Evolutionary conservation across 768 basidiomycete species (phyloP), one percentile per base, ranked within the genome.

Genomic region (Russula sp.): DNA sequence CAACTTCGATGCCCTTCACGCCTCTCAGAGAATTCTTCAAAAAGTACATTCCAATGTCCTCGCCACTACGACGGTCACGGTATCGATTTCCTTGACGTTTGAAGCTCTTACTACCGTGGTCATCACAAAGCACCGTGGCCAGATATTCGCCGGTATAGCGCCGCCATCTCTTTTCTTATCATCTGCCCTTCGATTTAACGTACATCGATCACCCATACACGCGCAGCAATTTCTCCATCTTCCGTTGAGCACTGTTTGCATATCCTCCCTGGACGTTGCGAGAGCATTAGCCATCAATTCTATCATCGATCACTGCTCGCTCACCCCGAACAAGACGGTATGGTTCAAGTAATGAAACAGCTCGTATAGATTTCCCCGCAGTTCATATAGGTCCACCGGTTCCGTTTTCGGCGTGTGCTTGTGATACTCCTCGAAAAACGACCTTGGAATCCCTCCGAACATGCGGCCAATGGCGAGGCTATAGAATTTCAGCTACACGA

Each of bases 341-440:
- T 92, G 90, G 66, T 92, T 92, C 65, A 91, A 73, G 68, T 90
- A 90, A 71, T 92, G 90, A 64, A 87, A 92, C 34, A 91, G 72
- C 70, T 89, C 83, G 66, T 92, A 91, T 11, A 91, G 72, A 53
- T 86, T 81, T 36, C 73, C 79, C 35, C 90, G 80, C 36, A 83
- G 75, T 32, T 78, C 76, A 68, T 88, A 90, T 67, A 90, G 79
- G 3, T 80, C 78, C 7, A 76, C 77, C 10, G 89, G 89, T 39
- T 86, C 79, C 1, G 84, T 77, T 70, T 85, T 89, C 0, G 86
- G 84, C 32, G 78, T 73, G 65, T 83, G 62, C 55, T 82, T 65
- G 65, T 90, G 85, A 66, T 92, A 92, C n/a, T 80, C 79, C 29
- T 75, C 72, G 68, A 82, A 88, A 72, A 91, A 91, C 1, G 76